A percentile compares a stretch with the other conserved stretches of the same genome.
These are phyloP conservation scores for Penicillium lividum DNA, from an alignment of 495 filamentous ascomycete species.

Conservation along the genomic window DNA sequence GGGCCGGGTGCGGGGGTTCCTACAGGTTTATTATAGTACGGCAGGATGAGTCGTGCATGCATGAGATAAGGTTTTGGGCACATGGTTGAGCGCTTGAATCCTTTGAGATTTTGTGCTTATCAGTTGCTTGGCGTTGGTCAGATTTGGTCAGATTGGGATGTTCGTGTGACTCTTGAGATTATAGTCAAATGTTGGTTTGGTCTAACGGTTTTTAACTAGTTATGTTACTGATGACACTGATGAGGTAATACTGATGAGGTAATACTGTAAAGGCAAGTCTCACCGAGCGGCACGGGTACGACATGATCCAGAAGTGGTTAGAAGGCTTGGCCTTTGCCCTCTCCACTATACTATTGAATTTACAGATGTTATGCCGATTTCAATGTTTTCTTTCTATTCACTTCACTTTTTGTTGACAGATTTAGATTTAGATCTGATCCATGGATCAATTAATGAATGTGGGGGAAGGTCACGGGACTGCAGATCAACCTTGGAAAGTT, in stretches of 20 bases:
- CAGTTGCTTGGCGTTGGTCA: neutral
- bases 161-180: neutral
- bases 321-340: neutral
- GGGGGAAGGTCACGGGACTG: conserved; percentile 20
- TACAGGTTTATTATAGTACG: neutral
- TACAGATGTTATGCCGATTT: neutral
- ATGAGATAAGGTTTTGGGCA: conserved; percentile 1
- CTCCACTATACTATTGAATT: neutral
- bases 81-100: neutral
- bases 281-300: too few relatives aligned
- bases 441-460: conserved; percentile 1
- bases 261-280: too few relatives aligned
- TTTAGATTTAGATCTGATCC: neutral
- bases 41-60: neutral
- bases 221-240: too few relatives aligned
- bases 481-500: conserved; percentile 8
- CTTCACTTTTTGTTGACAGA: neutral
- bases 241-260: too few relatives aligned
- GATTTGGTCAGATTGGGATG: neutral
- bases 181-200: neutral
- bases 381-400: neutral
- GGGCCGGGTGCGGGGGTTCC: neutral
- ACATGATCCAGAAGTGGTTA: neutral
- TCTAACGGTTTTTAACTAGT: neutral
- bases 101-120: neutral